Evolutionary conservation across 2,329 filamentous ascomycete genomes (phyloP).

Genomic region (Aspergillus sp.): DNA sequence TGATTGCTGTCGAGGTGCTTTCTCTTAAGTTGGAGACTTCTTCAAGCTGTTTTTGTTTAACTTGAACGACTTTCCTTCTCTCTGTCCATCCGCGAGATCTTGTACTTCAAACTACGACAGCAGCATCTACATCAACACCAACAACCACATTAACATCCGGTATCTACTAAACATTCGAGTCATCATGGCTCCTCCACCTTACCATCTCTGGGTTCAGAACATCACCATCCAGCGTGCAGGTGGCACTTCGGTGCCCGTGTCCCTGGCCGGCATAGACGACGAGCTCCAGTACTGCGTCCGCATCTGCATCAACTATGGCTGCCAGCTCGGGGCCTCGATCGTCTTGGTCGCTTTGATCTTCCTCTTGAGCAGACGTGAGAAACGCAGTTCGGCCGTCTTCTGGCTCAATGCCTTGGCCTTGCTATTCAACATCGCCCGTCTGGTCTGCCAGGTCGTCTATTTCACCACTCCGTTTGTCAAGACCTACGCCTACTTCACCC

Average conservation of each 20-base stretch:
- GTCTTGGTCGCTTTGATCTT: constrained; percentile 59
- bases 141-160: no score
- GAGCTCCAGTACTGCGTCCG: constrained; percentile 42
- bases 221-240: constrained; percentile 42
- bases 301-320: constrained; percentile 56
- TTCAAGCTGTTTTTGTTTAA: not conserved
- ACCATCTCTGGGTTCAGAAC: constrained; percentile 46
- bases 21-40: not conserved
- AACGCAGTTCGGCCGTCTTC: constrained; percentile 57
- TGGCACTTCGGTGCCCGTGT: constrained; percentile 35
- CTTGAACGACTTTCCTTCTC: not conserved
- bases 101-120: no score
- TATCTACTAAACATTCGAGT: not conserved
- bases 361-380: constrained; percentile 57
- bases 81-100: no score
- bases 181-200: constrained; percentile 19
- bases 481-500: constrained; percentile 52
- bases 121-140: no score
- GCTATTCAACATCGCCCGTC: constrained; percentile 51
- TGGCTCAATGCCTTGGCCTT: constrained; percentile 58
- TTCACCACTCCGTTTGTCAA: constrained; percentile 54
- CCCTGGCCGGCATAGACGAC: constrained; percentile 38
- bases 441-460: constrained; percentile 39
- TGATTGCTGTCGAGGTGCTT: constrained; percentile 1
- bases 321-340: constrained; percentile 61